Evolutionary conservation across 1,284 basidiomycete genomes (phyloP), one percentile per base, ranked within the genome.

Genomic region (Retiboletus flavoniger): DNA sequence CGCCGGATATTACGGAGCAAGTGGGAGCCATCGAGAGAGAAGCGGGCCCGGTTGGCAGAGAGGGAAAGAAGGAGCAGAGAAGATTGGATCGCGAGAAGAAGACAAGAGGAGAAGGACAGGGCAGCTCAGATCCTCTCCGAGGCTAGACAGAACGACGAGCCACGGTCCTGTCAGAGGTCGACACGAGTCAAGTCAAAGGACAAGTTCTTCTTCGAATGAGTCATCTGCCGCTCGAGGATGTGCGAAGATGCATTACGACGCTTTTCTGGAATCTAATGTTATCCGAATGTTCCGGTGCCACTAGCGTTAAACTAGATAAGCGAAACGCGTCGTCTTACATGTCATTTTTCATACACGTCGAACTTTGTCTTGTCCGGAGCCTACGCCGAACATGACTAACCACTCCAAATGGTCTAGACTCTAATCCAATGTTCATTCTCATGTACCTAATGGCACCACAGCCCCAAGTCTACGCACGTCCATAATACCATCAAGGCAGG

Each of bases 1-100:
- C 77, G 87, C 58, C 78, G 94, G 59, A 93, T 97, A 57, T 73
- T 96, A 64, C 87, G 83, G 73, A 91, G 88, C 73, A 85, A 80
- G 62, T 96, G 90, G 87, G 75, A 81, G 66, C 88, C 89, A 40
- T 75, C 79, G 54, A 75, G 73, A 61, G 82, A 83, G 67, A 76
- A 81, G 74, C 78, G 78, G 61, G 75, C 71, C 42, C 75, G 75
- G 63, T 56, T 88, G 62, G 74, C 77, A 58, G 78, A 79, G 66
- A 78, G 77, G 62, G 87, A 92, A 74, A 79, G 83, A 68, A 70
- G 72, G 63, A 60, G 61, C 51, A 76, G 73, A 66, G 71, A 71
- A 74, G 75, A 70, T 60, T 73, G 70, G 75, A 74, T 78, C 49
- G 60, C 61, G 58, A 56, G 71, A 59, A 71, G 62, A 56, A 71